Percentiles rank a stretch among this genome's conserved stretches.
Conservation (phyloP, 768 basidiomycete species). For the Tephrocybe sp. region DNA sequence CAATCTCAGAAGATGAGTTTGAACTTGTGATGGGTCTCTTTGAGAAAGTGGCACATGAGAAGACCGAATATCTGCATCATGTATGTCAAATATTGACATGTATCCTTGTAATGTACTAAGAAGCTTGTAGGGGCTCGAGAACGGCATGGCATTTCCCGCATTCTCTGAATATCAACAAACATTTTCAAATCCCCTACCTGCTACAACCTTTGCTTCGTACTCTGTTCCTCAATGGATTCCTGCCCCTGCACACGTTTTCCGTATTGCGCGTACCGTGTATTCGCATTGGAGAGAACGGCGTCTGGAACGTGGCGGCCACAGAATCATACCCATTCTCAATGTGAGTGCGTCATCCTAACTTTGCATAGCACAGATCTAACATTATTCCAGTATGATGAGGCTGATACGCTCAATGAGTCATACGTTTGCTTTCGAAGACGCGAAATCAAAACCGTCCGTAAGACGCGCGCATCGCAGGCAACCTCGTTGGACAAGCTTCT, state of each 20-base stretch:
- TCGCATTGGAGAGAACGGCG: slow-evolving; percentile 90
- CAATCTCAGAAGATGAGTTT: slow-evolving; percentile 88
- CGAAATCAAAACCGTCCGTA: slow-evolving; percentile 90
- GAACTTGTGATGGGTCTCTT: slow-evolving; percentile 94
- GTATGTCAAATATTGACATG: slow-evolving; percentile 46
- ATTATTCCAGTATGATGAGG: slow-evolving; percentile 72
- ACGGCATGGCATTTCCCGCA: slow-evolving; percentile 68
- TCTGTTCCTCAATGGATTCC: slow-evolving; percentile 71
- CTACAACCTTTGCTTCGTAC: slow-evolving; percentile 69
- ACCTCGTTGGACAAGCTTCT: slow-evolving; percentile 89
- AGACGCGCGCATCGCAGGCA: slow-evolving; percentile 89
- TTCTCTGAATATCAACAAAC: slow-evolving; percentile 75
- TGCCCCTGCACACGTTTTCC: slow-evolving; percentile 55
- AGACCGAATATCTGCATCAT: slow-evolving; percentile 85
- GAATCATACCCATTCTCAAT: slow-evolving; percentile 86
- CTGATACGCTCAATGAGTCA: slow-evolving; percentile 88
- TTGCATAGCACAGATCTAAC: slow-evolving; percentile 4
- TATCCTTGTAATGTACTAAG: slow-evolving; percentile 6
- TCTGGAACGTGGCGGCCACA: slow-evolving; percentile 74
- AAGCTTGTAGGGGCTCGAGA: slow-evolving; percentile 53
- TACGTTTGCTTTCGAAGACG: slow-evolving; percentile 97
- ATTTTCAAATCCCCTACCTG: slow-evolving; percentile 58
- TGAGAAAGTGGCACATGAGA: slow-evolving; percentile 88
- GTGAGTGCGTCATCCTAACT: slow-evolving; percentile 43
- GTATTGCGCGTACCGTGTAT: slow-evolving; percentile 74